Evolutionary conservation across 768 basidiomycete species (phyloP).

Genomic region (Lentinula boryana): DNA sequence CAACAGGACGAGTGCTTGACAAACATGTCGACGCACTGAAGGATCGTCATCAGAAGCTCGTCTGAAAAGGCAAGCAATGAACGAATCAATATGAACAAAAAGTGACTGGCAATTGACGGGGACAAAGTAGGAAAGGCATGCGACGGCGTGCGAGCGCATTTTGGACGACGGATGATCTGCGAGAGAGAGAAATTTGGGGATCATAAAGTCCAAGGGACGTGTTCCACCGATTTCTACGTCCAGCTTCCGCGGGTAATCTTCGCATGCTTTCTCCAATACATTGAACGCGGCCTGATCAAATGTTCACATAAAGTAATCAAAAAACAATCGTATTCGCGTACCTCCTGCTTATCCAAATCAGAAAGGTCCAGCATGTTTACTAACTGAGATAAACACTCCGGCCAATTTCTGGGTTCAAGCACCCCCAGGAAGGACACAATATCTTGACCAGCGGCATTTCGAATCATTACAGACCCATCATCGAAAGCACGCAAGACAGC

Average conservation of each 20-base stretch:
- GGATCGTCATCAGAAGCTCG: conserved; percentile 91
- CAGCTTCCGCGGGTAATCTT: conserved; percentile 94
- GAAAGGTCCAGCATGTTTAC: conserved; percentile 73
- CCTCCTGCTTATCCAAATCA: conserved; percentile 81
- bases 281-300: conserved; percentile 76
- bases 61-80: conserved; percentile 91
- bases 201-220: conserved; percentile 93
- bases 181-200: conserved; percentile 88
- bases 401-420: conserved; percentile 90
- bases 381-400: conserved; percentile 85
- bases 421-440: conserved; percentile 86
- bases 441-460: conserved; percentile 91
- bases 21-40: conserved; percentile 92
- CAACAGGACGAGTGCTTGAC: conserved; percentile 90
- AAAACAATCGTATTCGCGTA: conserved; percentile 30
- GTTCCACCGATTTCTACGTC: conserved; percentile 90
- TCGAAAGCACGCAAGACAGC: conserved; percentile 78
- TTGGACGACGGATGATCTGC: conserved; percentile 81
- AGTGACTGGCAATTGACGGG: conserved; percentile 84
- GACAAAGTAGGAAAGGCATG: conserved; percentile 92
- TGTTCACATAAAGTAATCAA: conserved; percentile 7
- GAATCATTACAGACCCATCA: conserved; percentile 79
- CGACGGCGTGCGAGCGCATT: conserved; percentile 90
- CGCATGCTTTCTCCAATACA: conserved; percentile 90
- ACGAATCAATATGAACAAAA: conserved; percentile 85